A percentile compares a stretch with the other conserved stretches of the same genome.
Conservation (phyloP, 1,139 yeast genomes). For the Nakaseomyces nivariensis region DNA sequence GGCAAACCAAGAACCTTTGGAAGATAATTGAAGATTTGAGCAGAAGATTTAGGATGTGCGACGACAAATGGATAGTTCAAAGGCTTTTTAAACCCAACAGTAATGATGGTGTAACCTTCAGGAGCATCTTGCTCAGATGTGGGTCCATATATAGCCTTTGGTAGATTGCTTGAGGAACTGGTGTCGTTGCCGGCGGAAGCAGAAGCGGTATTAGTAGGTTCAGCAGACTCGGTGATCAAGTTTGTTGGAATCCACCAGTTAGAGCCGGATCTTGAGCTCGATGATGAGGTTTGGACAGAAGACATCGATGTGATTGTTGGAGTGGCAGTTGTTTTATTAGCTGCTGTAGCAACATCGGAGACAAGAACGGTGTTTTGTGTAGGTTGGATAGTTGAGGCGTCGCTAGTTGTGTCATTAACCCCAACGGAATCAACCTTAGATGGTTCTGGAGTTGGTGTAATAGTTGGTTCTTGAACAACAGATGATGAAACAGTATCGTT, state of each 20-base stretch:
- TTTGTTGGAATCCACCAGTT: constrained; percentile 33
- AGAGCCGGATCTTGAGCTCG: constrained; percentile 11
- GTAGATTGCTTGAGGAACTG: constrained; percentile 45
- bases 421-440: neutral
- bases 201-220: constrained; percentile 17
- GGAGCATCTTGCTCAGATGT: constrained; percentile 18
- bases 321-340: constrained; percentile 5
- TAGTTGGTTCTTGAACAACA: neutral
- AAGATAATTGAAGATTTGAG: constrained; percentile 65
- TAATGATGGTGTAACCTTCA: constrained; percentile 42
- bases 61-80: constrained; percentile 69
- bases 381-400: neutral
- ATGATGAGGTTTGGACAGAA: constrained; percentile 7
- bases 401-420: neutral
- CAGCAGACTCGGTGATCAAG: constrained; percentile 24
- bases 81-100: constrained; percentile 60
- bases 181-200: constrained; percentile 30
- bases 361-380: neutral
- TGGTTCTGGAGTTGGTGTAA: constrained; percentile 2
- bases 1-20: constrained; percentile 49
- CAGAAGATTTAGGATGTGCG: constrained; percentile 53
- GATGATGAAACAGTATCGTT: neutral
- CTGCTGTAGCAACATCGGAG: constrained; percentile 6
- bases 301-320: constrained; percentile 4
- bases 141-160: constrained; percentile 53